Base-by-base conservation (phyloP, 1,139 yeast genomes). In the Blastobotrys capitulatus region DNA sequence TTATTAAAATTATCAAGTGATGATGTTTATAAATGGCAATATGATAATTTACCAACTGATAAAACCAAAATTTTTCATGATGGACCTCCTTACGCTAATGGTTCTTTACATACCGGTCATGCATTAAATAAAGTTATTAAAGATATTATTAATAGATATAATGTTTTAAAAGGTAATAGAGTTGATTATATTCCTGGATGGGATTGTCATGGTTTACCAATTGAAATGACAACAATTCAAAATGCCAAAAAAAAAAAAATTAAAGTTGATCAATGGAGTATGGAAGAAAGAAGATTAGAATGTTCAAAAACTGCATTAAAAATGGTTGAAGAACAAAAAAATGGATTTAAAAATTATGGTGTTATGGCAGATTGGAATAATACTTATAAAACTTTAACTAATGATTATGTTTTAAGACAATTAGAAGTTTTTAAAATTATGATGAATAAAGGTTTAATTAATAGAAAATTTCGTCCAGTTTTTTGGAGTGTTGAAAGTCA, bases 21-120 rank as follows among this genome's bases (percentile, higher is more conserved):
- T 1, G 65, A 72, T 2, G 57, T 77, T 36, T 77, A 76, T 56
- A 46, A 61, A 18, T 74, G 79, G 78, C 79, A 76, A 55, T 46
- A 49, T 5, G 51, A 51, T 8, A 56, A 60, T 29, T 48, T 57
- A 5, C 53, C 59, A 16, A 51, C 50, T 6, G 51, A 54, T 13
- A 54, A 59, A 32, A 45, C 54, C 31, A 42, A 87, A 57, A 75
- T 85, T 1, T 71, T 92, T 3, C 97, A 90, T 58, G 99, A 92
- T 68, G 99, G 99, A 0, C 99, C 99, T 0, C 99, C 99, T 0
- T 92, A 90, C 68, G 97, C 98, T 12, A 92, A 92, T 63, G 98
- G 97, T 4, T 88, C 84, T 54, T 71, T 92, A 25, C 99, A 92
- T 64, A 68, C 90, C 53, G 99, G 99, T 1, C 99, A 92, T 68